A percentile compares a stretch with the other conserved stretches of the same genome.
phyloP scores from a whole-genome alignment of 495 filamentous ascomycete species.

The Hyaloscypha hepaticicola region DNA sequence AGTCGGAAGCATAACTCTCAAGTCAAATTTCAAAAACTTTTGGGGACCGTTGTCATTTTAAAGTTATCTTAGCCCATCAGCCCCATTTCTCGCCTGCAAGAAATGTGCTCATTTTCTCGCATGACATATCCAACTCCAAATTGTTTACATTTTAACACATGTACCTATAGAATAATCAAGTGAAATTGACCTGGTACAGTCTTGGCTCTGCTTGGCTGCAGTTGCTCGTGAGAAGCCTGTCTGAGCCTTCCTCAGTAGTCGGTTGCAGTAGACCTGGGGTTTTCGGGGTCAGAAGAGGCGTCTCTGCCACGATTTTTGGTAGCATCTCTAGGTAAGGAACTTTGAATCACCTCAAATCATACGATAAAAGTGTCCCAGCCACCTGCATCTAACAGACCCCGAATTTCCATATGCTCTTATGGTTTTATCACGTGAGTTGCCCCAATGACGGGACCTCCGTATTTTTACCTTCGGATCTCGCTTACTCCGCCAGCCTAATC shows the following conservation, averaged over 20 bases:
- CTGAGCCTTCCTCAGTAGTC: not conserved
- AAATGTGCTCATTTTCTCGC: not conserved
- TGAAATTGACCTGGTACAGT: not conserved
- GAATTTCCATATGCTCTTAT: no score
- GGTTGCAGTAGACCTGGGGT: not conserved
- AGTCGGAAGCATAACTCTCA: not conserved
- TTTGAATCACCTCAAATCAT: no score
- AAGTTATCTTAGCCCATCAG: not conserved
- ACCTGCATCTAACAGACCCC: no score
- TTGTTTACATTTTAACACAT: not conserved
- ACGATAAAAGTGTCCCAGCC: no score
- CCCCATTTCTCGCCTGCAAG: not conserved
- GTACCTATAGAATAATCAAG: not conserved
- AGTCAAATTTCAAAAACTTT: not conserved
- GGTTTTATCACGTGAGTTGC: not conserved
- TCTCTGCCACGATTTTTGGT: no score
- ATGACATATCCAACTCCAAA: not conserved
- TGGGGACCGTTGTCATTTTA: not conserved
- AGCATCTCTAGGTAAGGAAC: no score
- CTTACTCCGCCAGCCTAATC: not conserved
- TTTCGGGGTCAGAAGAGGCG: no score
- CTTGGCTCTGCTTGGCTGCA: not conserved
- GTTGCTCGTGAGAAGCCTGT: not conserved
- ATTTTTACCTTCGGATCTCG: no score
- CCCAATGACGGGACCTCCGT: no score